A percentile compares a stretch with the other conserved stretches of the same genome.
Evolutionary conservation across 805 yeast genomes (phyloP).

Genomic region (Monosporozyma servazzii): DNA sequence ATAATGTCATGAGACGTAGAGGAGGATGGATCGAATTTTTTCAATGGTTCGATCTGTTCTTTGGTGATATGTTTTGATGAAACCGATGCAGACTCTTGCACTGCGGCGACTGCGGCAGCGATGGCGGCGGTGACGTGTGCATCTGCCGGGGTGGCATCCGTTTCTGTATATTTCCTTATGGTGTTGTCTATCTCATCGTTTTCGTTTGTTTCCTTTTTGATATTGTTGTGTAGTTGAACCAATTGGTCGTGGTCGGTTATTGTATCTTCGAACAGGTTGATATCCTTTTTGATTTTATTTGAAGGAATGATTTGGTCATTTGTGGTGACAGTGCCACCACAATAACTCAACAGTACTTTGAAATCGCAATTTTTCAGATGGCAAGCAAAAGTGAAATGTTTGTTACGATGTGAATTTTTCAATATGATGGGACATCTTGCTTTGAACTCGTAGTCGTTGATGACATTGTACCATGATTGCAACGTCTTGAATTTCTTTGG

Average conservation of each 20-base stretch:
- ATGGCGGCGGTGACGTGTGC: constrained; percentile 28
- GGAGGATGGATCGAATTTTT: too few relatives aligned
- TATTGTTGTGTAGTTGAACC: not conserved
- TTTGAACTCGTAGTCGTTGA: constrained; percentile 30
- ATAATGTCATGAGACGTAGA: not conserved
- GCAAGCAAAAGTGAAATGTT: constrained; percentile 31
- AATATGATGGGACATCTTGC: constrained; percentile 30
- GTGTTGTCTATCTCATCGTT: constrained; percentile 5
- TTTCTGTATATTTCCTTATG: not conserved
- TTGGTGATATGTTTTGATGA: not conserved
- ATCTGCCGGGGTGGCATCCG: constrained; percentile 15
- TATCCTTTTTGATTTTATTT: not conserved
- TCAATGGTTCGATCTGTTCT: not conserved
- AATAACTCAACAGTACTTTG: constrained; percentile 26
- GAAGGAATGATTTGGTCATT: not conserved
- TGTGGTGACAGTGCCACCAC: constrained; percentile 9
- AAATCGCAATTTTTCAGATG: constrained; percentile 29
- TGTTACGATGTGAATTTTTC: constrained; percentile 30
- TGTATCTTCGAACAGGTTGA: not conserved
- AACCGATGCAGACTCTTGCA: constrained; percentile 12
- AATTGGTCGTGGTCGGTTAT: not conserved
- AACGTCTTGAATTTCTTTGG: constrained; percentile 23
- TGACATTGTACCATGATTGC: constrained; percentile 28
- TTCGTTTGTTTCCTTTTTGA: constrained; percentile 1
- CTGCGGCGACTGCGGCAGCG: constrained; percentile 31